Evolutionary conservation across 2,329 filamentous ascomycete genomes (phyloP), one percentile per base, ranked within the genome.

Genomic region (Penicillium sp.): DNA sequence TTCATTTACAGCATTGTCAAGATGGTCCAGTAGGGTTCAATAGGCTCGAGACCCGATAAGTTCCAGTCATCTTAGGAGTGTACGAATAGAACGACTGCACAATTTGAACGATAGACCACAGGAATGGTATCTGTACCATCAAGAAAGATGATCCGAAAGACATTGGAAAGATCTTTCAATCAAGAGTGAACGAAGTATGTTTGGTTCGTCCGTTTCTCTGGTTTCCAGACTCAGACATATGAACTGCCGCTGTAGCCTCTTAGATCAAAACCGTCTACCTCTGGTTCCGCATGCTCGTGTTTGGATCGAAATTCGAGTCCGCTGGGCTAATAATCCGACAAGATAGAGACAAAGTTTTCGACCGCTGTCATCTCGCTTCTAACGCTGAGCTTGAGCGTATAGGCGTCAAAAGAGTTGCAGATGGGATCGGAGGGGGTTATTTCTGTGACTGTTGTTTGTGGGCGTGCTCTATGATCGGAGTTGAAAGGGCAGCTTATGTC

Each of bases 391-490:
- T 13, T 19, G 40, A 22, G 10, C 19, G 8, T 1, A 44, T 24
- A 6, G n/a, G 10, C 12, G 9, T 22, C 10, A 24, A 15, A 6
- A 5, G 4, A 44, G 9, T 0, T 44, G 40, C 19, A 24, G 19
- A 5, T 6, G 10, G 8, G 75, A 75, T 49, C 69, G 63, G 26
- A 65, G 56, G 38, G 47, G 64, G 59, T 42, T 12, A 7, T 10
- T 24, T n/a, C 28, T 13, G 49, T 86, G 89, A 72, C 91, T 0
- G 78, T 97, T 2, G 76, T 98, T 2, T 95, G 98, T 67, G 92
- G 96, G 1, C 85, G 94, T 1, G 92, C 10, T 19, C 22, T 13
- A 24, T 44, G 10, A 44, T 4, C 19, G 4, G 19, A 44, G 10
- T 24, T 22, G 19, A 44, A 10, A 88, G 0, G 90, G 90, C 0